Evolutionary conservation across 1,284 basidiomycete genomes (phyloP).

Genomic region (Waitea zeae): DNA sequence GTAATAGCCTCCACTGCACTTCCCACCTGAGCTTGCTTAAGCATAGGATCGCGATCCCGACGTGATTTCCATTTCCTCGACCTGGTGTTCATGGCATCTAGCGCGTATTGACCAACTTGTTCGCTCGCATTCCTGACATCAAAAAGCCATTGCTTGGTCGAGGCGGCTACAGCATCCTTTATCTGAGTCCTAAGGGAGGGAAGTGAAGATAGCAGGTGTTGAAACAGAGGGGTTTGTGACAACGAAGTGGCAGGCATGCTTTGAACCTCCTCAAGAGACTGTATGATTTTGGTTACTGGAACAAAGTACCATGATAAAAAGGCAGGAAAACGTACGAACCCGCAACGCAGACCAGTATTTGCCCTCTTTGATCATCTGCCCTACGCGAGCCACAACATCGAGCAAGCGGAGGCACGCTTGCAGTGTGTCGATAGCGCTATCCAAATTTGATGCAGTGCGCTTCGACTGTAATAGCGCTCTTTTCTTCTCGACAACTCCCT

Average conservation of each 20-base stretch:
- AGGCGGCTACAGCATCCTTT: constrained; percentile 85
- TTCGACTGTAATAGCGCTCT: constrained; percentile 75
- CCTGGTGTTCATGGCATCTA: constrained; percentile 81
- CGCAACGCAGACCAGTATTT: constrained; percentile 95
- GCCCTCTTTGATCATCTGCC: constrained; percentile 80
- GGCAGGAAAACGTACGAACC: constrained; percentile 46
- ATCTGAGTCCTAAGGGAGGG: constrained; percentile 83
- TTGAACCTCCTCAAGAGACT: constrained; percentile 91
- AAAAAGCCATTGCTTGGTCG: constrained; percentile 94
- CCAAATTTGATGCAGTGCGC: constrained; percentile 84
- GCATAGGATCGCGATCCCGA: constrained; percentile 60
- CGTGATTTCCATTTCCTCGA: constrained; percentile 73
- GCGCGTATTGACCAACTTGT: constrained; percentile 75
- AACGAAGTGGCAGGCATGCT: constrained; percentile 80
- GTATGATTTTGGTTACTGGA: constrained; percentile 12
- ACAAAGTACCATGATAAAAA: constrained; percentile 9
- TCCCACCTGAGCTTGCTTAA: constrained; percentile 74
- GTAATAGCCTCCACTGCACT: constrained; percentile 89
- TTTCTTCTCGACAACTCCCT: constrained; percentile 83
- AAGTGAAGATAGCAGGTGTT: constrained; percentile 80
- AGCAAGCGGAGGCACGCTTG: constrained; percentile 86
- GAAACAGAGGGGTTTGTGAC: constrained; percentile 87
- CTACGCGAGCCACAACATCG: constrained; percentile 89
- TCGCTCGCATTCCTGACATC: constrained; percentile 86
- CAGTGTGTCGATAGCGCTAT: constrained; percentile 90